Conservation (phyloP, 1,139 yeast genomes). For the Taphrina betulina region DNA sequence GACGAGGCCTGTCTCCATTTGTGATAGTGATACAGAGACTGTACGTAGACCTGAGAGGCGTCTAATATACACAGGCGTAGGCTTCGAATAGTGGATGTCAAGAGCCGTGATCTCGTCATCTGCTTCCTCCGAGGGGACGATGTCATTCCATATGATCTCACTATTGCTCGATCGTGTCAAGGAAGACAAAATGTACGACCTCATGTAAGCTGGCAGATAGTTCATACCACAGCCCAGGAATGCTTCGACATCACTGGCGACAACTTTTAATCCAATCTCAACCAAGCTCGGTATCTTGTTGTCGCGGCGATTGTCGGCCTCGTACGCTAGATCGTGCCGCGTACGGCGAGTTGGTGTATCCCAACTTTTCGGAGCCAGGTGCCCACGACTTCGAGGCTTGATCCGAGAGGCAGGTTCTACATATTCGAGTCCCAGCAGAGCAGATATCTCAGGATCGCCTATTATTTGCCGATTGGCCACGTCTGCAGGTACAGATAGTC, state of each 20-base stretch:
- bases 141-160: slow-evolving; percentile 6
- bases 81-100: slow-evolving; percentile 3
- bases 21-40: neutral
- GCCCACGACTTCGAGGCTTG: slow-evolving; percentile 16
- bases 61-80: neutral
- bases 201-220: slow-evolving; percentile 5
- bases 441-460: slow-evolving; percentile 4
- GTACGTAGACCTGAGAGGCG: neutral
- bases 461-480: neutral
- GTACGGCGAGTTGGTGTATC: neutral
- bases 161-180: neutral
- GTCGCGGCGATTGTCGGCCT: too few relatives aligned
- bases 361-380: slow-evolving; percentile 18
- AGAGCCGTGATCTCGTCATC: slow-evolving; percentile 4
- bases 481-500: too few relatives aligned
- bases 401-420: slow-evolving; percentile 5
- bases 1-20: neutral
- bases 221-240: slow-evolving; percentile 4
- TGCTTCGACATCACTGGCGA: neutral
- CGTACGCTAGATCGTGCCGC: neutral
- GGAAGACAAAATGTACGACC: neutral
- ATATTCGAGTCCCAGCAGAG: slow-evolving; percentile 3
- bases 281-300: too few relatives aligned
- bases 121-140: neutral
- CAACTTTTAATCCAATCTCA: neutral